Base-by-base conservation (phyloP, 2,329 filamentous ascomycete genomes). In the Colletotrichum chlorophyti region DNA sequence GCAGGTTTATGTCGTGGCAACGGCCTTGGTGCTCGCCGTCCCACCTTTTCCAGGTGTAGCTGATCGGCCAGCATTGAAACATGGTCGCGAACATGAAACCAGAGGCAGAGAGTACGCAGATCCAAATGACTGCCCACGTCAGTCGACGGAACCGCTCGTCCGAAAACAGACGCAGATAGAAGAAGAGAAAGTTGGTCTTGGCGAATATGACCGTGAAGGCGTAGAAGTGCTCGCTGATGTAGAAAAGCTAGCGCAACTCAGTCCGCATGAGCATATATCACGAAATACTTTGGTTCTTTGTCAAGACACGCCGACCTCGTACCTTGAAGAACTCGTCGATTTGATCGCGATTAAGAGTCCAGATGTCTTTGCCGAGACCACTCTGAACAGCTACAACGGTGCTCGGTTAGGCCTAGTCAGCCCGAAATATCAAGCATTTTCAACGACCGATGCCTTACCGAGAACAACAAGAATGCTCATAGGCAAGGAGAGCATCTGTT, bases 131-230 rank as follows among this genome's bases (percentile, higher is more conserved):
- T n/a, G 46, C 70, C 68, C 71, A 74, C 3, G 79, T 66, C 5
- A 76, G 15, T 14, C 68, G 66, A 9, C 72, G 70, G 11, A 79
- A 70, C 6, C 37, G 45, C 3, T 40, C 59, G 1, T 64, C 63
- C 0, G 76, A 76, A 60, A 84, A 84, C 55, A 83, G 78, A 43
- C 79, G 76, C n/a, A 79, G 68, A 65, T 81, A 83, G 68, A 83
- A 81, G 60, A 76, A 69, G 6, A 83, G 70, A 43, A 84, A 72
- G 4, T 79, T 76, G 5, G 80, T 65, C 60, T 82, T 80, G 19
- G 78, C 71, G 41, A 79, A 67, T 14, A 74, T 66, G 4, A 77
- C 64, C 10, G 74, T 68, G 2, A 69, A 50, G 62, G 80, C 79
- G 64, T 82, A 80, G 17, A 80, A 42, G 26, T 65, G 53, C 26